These are phyloP conservation scores for Candida corydali DNA, from an alignment of 805 yeast species.

Conservation along the genomic window DNA sequence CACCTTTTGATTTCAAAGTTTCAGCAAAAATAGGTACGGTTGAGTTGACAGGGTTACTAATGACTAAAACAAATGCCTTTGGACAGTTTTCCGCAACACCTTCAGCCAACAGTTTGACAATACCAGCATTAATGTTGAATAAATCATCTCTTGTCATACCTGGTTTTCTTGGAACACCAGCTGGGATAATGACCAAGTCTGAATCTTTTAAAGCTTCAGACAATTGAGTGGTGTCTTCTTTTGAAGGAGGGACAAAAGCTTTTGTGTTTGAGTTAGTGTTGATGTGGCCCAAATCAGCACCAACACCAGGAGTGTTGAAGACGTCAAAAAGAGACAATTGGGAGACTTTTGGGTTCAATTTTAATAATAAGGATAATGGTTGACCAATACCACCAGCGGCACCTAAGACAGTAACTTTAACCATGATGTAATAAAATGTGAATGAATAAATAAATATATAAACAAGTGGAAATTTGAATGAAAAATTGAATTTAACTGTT, in stretches of 20 bases:
- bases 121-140: constrained; percentile 79
- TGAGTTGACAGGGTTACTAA: constrained; percentile 92
- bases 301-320: constrained; percentile 80
- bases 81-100: constrained; percentile 74
- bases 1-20: constrained; percentile 63
- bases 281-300: constrained; percentile 83
- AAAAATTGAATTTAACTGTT: too few relatives aligned
- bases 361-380: constrained; percentile 78
- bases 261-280: constrained; percentile 60
- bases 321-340: constrained; percentile 81
- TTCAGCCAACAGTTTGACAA: constrained; percentile 67
- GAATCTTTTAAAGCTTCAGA: constrained; percentile 42
- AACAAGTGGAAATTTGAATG: too few relatives aligned
- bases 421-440: constrained; percentile 23
- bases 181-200: constrained; percentile 61
- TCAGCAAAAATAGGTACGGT: constrained; percentile 88
- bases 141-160: constrained; percentile 93
- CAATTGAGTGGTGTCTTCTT: constrained; percentile 44
- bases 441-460: background rate
- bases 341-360: constrained; percentile 58
- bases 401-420: constrained; percentile 80
- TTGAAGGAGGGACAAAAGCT: constrained; percentile 57
- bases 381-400: constrained; percentile 97
- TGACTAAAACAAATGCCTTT: constrained; percentile 71
- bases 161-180: constrained; percentile 91